phyloP scores from a whole-genome alignment of 2,329 filamentous ascomycete species.

The Trichoderma lentiforme region DNA sequence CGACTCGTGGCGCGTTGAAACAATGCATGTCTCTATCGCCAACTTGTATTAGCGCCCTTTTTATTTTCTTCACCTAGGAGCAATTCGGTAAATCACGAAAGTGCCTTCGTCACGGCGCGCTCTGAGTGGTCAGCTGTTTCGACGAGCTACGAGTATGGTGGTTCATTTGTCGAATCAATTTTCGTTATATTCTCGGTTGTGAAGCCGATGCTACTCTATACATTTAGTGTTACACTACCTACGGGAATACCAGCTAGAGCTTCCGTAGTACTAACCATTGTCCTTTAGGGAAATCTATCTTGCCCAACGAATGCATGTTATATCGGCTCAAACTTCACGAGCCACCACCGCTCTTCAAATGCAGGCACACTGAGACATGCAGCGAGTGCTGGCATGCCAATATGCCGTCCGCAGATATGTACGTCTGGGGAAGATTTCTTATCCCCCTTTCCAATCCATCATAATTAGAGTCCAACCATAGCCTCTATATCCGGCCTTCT shows the following conservation, averaged over 20 bases:
- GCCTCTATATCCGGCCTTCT: not conserved
- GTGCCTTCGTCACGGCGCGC: not conserved
- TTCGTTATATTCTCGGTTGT: not conserved
- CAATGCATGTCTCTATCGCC: not conserved
- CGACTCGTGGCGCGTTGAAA: conserved; percentile 18
- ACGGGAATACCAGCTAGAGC: not conserved
- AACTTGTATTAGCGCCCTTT: not conserved
- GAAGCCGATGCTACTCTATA: not conserved
- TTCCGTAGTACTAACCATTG: not conserved
- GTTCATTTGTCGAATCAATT: not conserved
- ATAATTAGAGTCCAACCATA: not conserved
- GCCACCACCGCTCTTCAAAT: not conserved
- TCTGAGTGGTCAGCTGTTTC: not conserved
- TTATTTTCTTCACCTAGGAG: not conserved
- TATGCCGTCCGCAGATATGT: not conserved
- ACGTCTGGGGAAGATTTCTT: not conserved
- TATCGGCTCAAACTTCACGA: not conserved
- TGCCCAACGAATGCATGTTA: not conserved
- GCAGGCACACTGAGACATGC: not conserved
- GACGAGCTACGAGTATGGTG: not conserved
- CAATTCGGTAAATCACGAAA: not conserved
- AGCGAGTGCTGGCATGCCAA: not conserved
- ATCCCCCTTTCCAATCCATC: not conserved
- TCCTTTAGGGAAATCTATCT: not conserved
- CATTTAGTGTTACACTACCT: not conserved